phyloP scores from a whole-genome alignment of 495 filamentous ascomycete genomes.

The Penicillium simplicissimum region DNA sequence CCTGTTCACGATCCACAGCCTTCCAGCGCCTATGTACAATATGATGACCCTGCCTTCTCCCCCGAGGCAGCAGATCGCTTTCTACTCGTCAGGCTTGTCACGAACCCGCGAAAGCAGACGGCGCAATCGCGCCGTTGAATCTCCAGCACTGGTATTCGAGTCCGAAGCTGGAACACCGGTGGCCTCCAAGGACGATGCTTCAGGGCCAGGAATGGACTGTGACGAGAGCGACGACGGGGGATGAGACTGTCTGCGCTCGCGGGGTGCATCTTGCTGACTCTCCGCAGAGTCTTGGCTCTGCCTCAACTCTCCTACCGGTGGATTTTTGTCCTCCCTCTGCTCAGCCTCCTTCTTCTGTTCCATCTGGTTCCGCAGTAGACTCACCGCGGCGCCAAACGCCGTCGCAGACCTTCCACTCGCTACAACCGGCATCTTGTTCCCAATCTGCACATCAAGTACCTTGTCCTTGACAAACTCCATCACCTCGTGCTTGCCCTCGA shows the following conservation, averaged over 20 bases:
- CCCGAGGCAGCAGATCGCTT: not conserved
- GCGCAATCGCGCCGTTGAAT: constrained; percentile 25
- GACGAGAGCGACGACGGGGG: constrained; percentile 20
- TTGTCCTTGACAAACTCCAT: constrained; percentile 40
- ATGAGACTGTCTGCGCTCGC: constrained; percentile 11
- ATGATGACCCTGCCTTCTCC: not conserved
- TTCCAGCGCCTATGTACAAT: not conserved
- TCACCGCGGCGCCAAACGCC: constrained; percentile 24
- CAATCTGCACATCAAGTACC: constrained; percentile 28
- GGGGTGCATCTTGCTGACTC: not conserved
- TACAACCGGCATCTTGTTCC: constrained; percentile 6
- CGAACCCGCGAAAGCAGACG: constrained; percentile 27
- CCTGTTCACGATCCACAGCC: not conserved
- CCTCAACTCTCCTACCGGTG: not conserved
- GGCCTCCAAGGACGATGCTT: constrained; percentile 27
- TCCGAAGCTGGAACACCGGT: constrained; percentile 22
- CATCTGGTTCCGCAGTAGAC: constrained; percentile 25
- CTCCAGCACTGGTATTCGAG: constrained; percentile 10
- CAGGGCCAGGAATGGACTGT: constrained; percentile 21
- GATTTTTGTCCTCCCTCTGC: not conserved
- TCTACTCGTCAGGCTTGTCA: constrained; percentile 16
- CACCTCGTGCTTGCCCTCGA: constrained; percentile 54
- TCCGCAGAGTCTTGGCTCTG: constrained; percentile 4
- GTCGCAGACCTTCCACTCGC: constrained; percentile 10
- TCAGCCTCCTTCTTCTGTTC: constrained; percentile 19